These are phyloP conservation scores for Anacardium occidentale DNA, from an alignment of 345 rosid species.

Conservation along the genomic window DNA sequence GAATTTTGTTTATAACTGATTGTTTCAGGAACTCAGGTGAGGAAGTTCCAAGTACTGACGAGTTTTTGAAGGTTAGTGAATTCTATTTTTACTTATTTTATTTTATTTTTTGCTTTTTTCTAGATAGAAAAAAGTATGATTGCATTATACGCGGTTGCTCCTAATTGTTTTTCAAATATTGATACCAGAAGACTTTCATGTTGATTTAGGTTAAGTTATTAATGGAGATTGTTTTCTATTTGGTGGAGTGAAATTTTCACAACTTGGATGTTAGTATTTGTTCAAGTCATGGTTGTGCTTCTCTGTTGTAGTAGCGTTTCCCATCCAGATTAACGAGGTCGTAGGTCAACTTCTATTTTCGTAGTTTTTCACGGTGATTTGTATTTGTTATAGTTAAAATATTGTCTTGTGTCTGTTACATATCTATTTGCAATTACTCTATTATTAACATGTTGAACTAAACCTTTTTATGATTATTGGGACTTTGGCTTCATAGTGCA, in stretches of 20 bases:
- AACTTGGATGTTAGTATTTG: not conserved
- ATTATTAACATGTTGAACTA: not conserved
- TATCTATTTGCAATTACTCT: not conserved
- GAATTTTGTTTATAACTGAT: not conserved
- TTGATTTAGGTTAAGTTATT: no score
- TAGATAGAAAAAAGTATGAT: not conserved
- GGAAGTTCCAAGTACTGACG: constrained; percentile 39
- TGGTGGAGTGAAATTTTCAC: no score
- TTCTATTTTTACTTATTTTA: not conserved
- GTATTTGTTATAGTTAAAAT: no score
- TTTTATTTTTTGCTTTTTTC: not conserved
- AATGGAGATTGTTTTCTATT: no score
- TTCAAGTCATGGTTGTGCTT: not conserved
- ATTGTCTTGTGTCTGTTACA: no score
- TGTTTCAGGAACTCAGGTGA: constrained; percentile 56
- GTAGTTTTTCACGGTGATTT: not conserved
- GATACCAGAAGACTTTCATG: not conserved
- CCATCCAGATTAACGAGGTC: not conserved
- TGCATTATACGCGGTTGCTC: not conserved
- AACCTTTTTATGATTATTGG: not conserved
- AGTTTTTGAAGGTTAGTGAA: constrained; percentile 64
- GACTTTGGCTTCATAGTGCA: not conserved
- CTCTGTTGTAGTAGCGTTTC: not conserved
- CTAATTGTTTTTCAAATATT: not conserved
- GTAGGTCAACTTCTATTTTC: not conserved